phyloP scores from a whole-genome alignment of 2,329 filamentous ascomycete genomes.

The Paraconiothyrium sp. region DNA sequence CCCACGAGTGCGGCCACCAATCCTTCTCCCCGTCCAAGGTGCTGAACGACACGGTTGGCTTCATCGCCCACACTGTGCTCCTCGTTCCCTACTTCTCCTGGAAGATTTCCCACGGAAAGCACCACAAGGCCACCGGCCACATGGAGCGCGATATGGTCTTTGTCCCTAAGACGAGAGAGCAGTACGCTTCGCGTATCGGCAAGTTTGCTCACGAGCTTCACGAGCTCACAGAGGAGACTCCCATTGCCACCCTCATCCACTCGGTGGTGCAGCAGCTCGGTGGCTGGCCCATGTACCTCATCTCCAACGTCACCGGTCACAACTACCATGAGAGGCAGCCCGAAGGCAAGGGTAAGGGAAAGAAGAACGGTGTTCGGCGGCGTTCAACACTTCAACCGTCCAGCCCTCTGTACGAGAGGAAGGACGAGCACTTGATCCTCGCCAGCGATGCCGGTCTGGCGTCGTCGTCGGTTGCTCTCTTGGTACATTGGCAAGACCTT shows the following conservation, averaged over 20 bases:
- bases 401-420: constrained; percentile 90
- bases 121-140: constrained; percentile 98
- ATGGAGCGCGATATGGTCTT: constrained; percentile 99
- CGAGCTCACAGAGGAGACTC: constrained; percentile 94
- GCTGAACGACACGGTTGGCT: constrained; percentile 91
- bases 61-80: constrained; percentile 86
- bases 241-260: constrained; percentile 78
- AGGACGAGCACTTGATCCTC: constrained; percentile 86
- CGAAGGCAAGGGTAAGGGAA: constrained; percentile 93
- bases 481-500: constrained; percentile 77
- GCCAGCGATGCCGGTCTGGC: constrained; percentile 82
- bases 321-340: constrained; percentile 90
- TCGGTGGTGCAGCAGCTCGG: constrained; percentile 86
- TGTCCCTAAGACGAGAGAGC: constrained; percentile 87
- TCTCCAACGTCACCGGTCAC: constrained; percentile 95
- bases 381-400: constrained; percentile 94
- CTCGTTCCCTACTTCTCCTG: constrained; percentile 98
- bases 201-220: constrained; percentile 80
- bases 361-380: constrained; percentile 83
- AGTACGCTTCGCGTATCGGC: constrained; percentile 80
- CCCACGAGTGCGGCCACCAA: constrained; percentile 97
- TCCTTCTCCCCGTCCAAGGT: constrained; percentile 93
- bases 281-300: constrained; percentile 92
- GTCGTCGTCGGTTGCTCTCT: constrained; percentile 69
- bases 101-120: constrained; percentile 99